Conservation (phyloP, 805 yeast species). For the Saturnispora serradocipensis region DNA sequence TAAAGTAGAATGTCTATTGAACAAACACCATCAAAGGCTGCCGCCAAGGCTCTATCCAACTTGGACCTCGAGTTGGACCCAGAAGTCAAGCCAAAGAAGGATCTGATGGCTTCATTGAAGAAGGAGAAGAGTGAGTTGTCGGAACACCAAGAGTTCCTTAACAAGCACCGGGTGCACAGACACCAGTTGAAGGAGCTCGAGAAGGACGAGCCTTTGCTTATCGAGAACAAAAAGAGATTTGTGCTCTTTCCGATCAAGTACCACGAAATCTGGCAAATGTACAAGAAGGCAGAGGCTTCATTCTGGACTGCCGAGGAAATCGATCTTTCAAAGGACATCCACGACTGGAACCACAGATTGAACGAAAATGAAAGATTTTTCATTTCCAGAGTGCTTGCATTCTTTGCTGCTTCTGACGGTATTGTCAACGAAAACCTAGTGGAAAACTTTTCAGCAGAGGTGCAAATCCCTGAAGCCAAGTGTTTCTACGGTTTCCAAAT, state of each 20-base stretch:
- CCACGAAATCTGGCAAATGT: conserved; percentile 98
- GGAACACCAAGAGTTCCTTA: conserved; percentile 48
- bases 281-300: conserved; percentile 98
- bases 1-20: conserved; percentile 35
- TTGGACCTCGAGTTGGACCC: conserved; percentile 36
- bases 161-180: conserved; percentile 60
- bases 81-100: conserved; percentile 26
- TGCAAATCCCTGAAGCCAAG: conserved; percentile 94
- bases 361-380: conserved; percentile 89
- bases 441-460: conserved; percentile 95
- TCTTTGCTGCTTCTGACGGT: conserved; percentile 98
- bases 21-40: conserved; percentile 64
- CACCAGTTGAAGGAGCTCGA: conserved; percentile 65
- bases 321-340: conserved; percentile 82
- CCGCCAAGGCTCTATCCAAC: conserved; percentile 47
- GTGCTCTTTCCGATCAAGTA: conserved; percentile 94
- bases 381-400: conserved; percentile 87
- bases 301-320: conserved; percentile 99
- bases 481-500: conserved; percentile 99
- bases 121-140: conserved; percentile 16
- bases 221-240: conserved; percentile 79
- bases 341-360: conserved; percentile 87
- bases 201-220: conserved; percentile 79
- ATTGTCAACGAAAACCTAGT: conserved; percentile 96
- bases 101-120: conserved; percentile 20